Percentiles rank a stretch among this genome's conserved stretches.
Evolutionary conservation across 1,139 yeast genomes (phyloP).

Genomic region (Meyerozyma athensensis): DNA sequence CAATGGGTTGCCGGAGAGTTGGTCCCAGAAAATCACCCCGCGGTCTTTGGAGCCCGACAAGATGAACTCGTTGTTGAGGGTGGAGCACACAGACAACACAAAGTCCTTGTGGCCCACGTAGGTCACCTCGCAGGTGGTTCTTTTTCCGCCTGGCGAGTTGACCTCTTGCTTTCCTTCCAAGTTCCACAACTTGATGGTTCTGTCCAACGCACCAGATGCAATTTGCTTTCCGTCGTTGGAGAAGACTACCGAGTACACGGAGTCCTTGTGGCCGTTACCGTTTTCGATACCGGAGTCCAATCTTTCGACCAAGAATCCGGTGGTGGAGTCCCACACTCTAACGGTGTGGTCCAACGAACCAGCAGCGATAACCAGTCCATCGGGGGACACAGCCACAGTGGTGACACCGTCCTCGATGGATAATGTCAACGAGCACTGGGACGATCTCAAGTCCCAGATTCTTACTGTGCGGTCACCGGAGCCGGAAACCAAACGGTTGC

Average conservation of each 20-base stretch:
- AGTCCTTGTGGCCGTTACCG: conserved; percentile 94
- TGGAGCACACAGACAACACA: conserved; percentile 88
- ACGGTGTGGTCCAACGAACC: conserved; percentile 95
- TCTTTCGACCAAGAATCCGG: conserved; percentile 90
- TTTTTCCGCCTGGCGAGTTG: conserved; percentile 27
- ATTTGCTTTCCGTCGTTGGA: conserved; percentile 90
- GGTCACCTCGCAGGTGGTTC: conserved; percentile 81
- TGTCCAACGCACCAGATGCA: conserved; percentile 91
- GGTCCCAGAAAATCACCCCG: conserved; percentile 97
- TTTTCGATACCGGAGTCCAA: conserved; percentile 83
- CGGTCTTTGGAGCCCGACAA: conserved; percentile 95
- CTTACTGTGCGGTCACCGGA: conserved; percentile 96
- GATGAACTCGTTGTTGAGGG: conserved; percentile 90
- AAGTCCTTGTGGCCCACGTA: conserved; percentile 96
- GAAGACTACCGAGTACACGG: conserved; percentile 92
- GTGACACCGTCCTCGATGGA: conserved; percentile 97
- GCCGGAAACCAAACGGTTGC: conserved; percentile 90
- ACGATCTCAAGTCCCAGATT: conserved; percentile 92
- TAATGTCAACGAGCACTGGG: conserved; percentile 84
- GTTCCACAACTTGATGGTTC: conserved; percentile 96
- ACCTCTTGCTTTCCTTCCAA: conserved; percentile 56
- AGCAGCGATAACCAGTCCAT: conserved; percentile 91
- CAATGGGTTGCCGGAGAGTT: conserved; percentile 84
- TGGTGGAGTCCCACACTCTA: conserved; percentile 94
- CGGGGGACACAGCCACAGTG: conserved; percentile 95